phyloP scores from a whole-genome alignment of 1,139 yeast genomes.

The Wickerhamomyces sp. region DNA sequence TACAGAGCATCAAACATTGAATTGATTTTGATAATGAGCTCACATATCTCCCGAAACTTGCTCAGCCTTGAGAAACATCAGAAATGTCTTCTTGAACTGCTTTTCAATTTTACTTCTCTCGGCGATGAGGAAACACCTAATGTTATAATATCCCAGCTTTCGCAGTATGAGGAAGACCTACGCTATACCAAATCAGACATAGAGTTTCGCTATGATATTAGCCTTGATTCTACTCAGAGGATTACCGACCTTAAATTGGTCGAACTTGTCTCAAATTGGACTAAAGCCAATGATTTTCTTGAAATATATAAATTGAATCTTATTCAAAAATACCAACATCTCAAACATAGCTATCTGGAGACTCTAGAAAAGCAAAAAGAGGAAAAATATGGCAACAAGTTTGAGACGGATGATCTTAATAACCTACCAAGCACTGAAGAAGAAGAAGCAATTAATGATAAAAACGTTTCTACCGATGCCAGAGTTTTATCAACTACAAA shows the following conservation, averaged over 20 bases:
- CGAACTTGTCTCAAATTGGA: conserved; percentile 3
- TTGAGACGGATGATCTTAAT: conserved; percentile 9
- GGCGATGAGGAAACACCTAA: conserved; percentile 13
- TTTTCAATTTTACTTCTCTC: conserved; percentile 8
- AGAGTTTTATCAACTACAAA: conserved; percentile 31
- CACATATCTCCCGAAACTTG: background rate
- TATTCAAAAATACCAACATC: background rate
- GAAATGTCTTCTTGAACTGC: conserved; percentile 8
- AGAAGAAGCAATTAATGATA: background rate
- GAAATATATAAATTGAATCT: conserved; percentile 8
- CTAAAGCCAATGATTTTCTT: conserved; percentile 13
- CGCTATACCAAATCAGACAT: conserved; percentile 11
- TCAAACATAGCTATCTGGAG: background rate
- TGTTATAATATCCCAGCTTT: conserved; percentile 12
- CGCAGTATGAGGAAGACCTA: conserved; percentile 13
- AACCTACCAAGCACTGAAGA: conserved; percentile 3
- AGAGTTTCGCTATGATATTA: conserved; percentile 16
- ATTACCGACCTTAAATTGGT: background rate
- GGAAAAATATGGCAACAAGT: conserved; percentile 3
- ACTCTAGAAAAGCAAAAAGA: conserved; percentile 11
- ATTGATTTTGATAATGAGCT: no score
- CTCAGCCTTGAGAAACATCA: conserved; percentile 4
- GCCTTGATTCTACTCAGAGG: conserved; percentile 3
- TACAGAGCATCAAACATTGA: no score
- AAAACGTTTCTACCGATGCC: conserved; percentile 24